phyloP scores from a whole-genome alignment of 352 stramenopile species.

The Globisporangium nunn region DNA sequence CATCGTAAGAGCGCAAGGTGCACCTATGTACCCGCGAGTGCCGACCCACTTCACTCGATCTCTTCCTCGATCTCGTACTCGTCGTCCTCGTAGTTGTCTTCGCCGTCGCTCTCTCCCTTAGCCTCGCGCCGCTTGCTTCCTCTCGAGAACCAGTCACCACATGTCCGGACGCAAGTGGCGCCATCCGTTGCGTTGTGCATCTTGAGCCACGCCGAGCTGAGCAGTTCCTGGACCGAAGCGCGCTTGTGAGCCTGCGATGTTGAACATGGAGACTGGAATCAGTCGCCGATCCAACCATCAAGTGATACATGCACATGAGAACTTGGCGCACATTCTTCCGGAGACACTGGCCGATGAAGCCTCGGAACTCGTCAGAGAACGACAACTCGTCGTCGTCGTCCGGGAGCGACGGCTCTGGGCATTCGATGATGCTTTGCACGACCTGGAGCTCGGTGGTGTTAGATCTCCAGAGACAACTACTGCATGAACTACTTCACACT shows the following conservation, averaged over 20 bases:
- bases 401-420: constrained; percentile 36
- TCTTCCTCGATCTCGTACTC: constrained; percentile 53
- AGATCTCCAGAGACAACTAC: not conserved
- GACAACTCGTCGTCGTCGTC: constrained; percentile 14
- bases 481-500: not conserved
- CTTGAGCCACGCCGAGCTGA: constrained; percentile 46
- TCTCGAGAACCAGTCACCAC: constrained; percentile 26
- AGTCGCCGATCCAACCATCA: too few species aligned
- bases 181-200: constrained; percentile 37
- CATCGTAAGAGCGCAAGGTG: too few species aligned
- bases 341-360: constrained; percentile 52
- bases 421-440: constrained; percentile 72
- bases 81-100: constrained; percentile 23
- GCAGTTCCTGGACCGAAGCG: constrained; percentile 47
- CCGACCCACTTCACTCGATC: constrained; percentile 17
- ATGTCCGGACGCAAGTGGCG: constrained; percentile 18
- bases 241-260: constrained; percentile 37
- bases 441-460: constrained; percentile 22
- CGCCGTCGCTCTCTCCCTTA: constrained; percentile 4
- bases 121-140: not conserved
- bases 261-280: not conserved
- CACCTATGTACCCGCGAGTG: too few species aligned
- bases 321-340: constrained; percentile 46
- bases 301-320: too few species aligned
- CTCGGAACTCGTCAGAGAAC: constrained; percentile 48